A percentile compares a stretch with the other conserved stretches of the same genome.
Conservation (phyloP, 2,329 filamentous ascomycete genomes). For the Trichoderma harzianum region DNA sequence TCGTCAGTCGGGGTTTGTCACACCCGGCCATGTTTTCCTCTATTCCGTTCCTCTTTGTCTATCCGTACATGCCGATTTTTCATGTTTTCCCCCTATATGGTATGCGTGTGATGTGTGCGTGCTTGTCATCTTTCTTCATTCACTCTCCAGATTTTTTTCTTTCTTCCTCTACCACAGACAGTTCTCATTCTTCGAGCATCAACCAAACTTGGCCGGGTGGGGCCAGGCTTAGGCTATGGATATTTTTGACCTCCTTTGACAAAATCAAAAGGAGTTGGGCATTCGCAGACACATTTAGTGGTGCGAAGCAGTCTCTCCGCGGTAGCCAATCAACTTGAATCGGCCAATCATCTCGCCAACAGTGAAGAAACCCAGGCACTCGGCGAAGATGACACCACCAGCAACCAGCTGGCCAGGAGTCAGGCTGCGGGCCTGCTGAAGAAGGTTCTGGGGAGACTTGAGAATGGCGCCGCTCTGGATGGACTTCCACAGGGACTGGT, state of each 20-base stretch:
- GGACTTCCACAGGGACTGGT: conserved; percentile 69
- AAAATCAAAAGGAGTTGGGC: not conserved
- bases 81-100: not conserved
- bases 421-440: conserved; percentile 63
- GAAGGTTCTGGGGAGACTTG: conserved; percentile 53
- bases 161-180: not conserved
- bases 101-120: not conserved
- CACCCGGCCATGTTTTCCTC: conserved; percentile 5
- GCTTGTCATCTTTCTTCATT: not conserved
- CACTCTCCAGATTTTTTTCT: not conserved
- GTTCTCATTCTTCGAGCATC: not conserved
- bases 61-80: conserved; percentile 18
- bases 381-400: conserved; percentile 75
- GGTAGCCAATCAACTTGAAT: conserved; percentile 93
- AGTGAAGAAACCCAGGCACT: conserved; percentile 95
- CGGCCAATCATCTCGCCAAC: conserved; percentile 95
- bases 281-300: conserved; percentile 44
- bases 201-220: not conserved
- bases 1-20: not conserved
- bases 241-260: not conserved
- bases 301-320: conserved; percentile 62
- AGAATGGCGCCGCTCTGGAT: conserved; percentile 62
- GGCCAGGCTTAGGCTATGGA: not conserved
- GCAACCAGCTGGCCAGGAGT: conserved; percentile 67
- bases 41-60: conserved; percentile 16